These are phyloP conservation scores for Candida sanyiensis DNA, from an alignment of 805 yeast genomes.

Conservation along the genomic window DNA sequence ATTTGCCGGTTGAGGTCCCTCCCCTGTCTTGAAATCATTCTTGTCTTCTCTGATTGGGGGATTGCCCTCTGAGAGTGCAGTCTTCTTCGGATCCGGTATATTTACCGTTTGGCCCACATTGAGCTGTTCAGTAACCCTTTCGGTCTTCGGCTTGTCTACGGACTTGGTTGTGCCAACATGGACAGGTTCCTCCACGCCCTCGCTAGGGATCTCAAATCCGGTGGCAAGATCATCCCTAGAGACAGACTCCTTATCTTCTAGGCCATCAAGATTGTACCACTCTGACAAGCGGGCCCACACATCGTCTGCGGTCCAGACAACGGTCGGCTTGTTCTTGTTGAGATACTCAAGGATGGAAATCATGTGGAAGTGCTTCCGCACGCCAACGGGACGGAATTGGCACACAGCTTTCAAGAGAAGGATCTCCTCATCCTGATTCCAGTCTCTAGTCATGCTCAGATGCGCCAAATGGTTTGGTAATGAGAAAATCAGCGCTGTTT, in stretches of 20 bases:
- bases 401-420: conserved; percentile 55
- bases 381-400: conserved; percentile 65
- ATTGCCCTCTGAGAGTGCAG: too few relatives aligned
- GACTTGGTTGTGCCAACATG: not conserved
- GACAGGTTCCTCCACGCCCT: not conserved
- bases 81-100: too few relatives aligned
- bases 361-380: conserved; percentile 32
- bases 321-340: conserved; percentile 12
- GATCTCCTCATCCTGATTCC: conserved; percentile 62
- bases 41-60: too few relatives aligned
- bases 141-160: too few relatives aligned
- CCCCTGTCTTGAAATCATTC: too few relatives aligned
- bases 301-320: conserved; percentile 36
- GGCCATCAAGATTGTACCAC: conserved; percentile 50
- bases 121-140: too few relatives aligned
- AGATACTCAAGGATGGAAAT: conserved; percentile 23
- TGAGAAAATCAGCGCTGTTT: too few relatives aligned
- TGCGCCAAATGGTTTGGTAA: too few relatives aligned
- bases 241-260: conserved; percentile 48
- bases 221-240: not conserved
- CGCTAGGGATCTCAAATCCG: conserved; percentile 1
- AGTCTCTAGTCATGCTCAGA: conserved; percentile 27
- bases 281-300: conserved; percentile 51
- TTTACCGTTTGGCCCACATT: too few relatives aligned
- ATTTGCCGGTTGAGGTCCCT: too few relatives aligned